Evolutionary conservation across 1,284 basidiomycete species (phyloP), one percentile per base, ranked within the genome.

Genomic region (Trichosporon sp.): DNA sequence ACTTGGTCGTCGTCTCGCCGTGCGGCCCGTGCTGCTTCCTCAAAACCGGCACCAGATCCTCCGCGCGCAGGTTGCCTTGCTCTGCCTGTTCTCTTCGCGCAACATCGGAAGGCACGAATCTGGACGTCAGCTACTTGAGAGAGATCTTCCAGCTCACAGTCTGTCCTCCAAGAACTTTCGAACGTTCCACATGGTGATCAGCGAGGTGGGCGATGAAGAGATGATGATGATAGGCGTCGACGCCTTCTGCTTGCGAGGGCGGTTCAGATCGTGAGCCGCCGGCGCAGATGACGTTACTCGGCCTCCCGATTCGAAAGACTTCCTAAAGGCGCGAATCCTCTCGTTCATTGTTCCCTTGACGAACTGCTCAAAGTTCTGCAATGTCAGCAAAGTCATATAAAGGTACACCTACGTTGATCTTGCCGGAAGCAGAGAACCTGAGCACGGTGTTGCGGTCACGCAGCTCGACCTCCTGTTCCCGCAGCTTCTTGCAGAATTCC

Each of bases 181-280:
- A 65, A 98, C 92, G 78, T 99, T 99, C 85, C 95, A 89, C 92
- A 99, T 96, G 4, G 92, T 97, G 74, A 99, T 88, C 61, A 99
- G 86, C 8, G 94, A 88, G 0, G 95, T 97, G 0, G 94, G 94
- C 1, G 92, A 94, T 0, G 93, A 96, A 0, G 94, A 95, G 37
- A 99, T 93, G 80, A 98, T 89, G 77, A 98, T 95, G 74, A 99
- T 98, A 0, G 95, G 95, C 78, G 89, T 88, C 8, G 58, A 60
- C 13, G 73, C 72, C 59, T 70, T 70, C 25, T 71, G 70, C 66
- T 76, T 76, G 58, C 72, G 85, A 1, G 85, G 83, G 72, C 71
- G 61, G 40, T 46, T 61, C n/a, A 60, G 13, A 36, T 62, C 63
- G 54, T 58, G 11, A 44, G 58, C 31, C 8, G 14, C 40, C 23